A percentile compares a stretch with the other conserved stretches of the same genome.
Conservation (phyloP, 768 basidiomycete species). For the Lactarius sanguifluus region DNA sequence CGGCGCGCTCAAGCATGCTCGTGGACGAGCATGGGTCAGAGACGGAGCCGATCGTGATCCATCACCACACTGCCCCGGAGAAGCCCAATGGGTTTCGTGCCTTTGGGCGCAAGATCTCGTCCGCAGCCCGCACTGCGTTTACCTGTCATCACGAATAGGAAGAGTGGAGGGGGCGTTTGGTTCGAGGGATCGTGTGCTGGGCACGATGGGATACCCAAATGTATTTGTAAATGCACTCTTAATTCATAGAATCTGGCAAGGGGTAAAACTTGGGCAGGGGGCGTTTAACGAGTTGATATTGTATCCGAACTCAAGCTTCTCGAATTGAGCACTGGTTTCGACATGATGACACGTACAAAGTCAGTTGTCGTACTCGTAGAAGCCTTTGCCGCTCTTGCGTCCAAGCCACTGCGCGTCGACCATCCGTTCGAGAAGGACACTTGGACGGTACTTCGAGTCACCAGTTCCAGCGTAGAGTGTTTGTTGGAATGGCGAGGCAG, state of each 20-base stretch:
- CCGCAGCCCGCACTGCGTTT: slow-evolving; percentile 24
- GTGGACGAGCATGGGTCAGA: slow-evolving; percentile 14
- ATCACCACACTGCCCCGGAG: slow-evolving; percentile 6
- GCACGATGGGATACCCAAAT: slow-evolving; percentile 15
- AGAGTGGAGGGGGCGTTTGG: slow-evolving; percentile 10
- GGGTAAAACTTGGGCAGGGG: neutral
- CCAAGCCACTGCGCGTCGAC: slow-evolving; percentile 96
- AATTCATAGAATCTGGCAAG: slow-evolving; percentile 14
- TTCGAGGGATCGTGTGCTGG: slow-evolving; percentile 10
- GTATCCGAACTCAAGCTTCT: slow-evolving; percentile 10
- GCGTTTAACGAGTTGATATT: slow-evolving; percentile 1
- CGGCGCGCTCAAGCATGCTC: slow-evolving; percentile 20
- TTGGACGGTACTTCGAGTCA: slow-evolving; percentile 94
- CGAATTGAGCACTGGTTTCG: slow-evolving; percentile 1
- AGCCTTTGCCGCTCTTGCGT: slow-evolving; percentile 90
- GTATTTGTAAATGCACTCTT: slow-evolving; percentile 21
- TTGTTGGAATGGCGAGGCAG: slow-evolving; percentile 90
- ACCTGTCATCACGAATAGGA: slow-evolving; percentile 21
- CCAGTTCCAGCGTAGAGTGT: slow-evolving; percentile 86
- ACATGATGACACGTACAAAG: neutral
- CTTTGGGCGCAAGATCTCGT: slow-evolving; percentile 23
- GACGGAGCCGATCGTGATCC: slow-evolving; percentile 15
- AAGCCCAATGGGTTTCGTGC: slow-evolving; percentile 20
- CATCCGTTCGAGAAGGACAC: slow-evolving; percentile 89
- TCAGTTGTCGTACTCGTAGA: slow-evolving; percentile 72